Base-by-base conservation (phyloP, 192 early-diverging fungal species). In the Backusella morwellensis region DNA sequence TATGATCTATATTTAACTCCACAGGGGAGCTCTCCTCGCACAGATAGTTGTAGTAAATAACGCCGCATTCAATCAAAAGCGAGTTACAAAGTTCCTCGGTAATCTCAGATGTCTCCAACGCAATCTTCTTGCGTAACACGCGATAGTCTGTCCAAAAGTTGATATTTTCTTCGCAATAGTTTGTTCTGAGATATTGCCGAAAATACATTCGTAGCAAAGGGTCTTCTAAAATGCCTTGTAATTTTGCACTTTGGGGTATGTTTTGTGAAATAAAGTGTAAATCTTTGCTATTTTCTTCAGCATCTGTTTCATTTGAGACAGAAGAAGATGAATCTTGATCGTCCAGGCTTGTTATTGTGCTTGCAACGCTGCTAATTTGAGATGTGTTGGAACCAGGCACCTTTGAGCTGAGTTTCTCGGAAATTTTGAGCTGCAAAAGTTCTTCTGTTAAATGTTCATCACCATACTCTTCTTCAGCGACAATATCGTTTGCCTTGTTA, bases 161-260 rank as follows among this genome's bases (percentile, higher is more conserved):
- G 34, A 91, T 77, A 70, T 94, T 94, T 63, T 94, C 92, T 68
- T 91, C 88, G 73, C 91, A 93, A 66, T 89, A 89, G 68, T 91
- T 91, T 23, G 87, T 80, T 23, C 86, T 85, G 19, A 91, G 81
- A 76, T 90, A 92, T 35, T 83, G 86, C 54, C 86, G 85, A 79
- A 93, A 92, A 15, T 87, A 73, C 23, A 81, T 80, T 21, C 88
- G 81, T 6, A 93, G 73, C 0, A 78, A 72, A 0, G 81, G 66
- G 71, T 87, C 88, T 21, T 83, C 81, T 3, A 94, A 73, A 44
- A 94, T 93, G 9, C 80, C 78, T 59, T 85, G 84, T 17, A 94
- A 84, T 9, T 87, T 83, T 15, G 85, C 80, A 1, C 84, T 74
- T 75, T 74, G 36, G 1, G 73, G 59, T 21, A 19, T 56, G 23